phyloP scores from a whole-genome alignment of 2,329 filamentous ascomycete species.

The Tympanopsis confertula region DNA sequence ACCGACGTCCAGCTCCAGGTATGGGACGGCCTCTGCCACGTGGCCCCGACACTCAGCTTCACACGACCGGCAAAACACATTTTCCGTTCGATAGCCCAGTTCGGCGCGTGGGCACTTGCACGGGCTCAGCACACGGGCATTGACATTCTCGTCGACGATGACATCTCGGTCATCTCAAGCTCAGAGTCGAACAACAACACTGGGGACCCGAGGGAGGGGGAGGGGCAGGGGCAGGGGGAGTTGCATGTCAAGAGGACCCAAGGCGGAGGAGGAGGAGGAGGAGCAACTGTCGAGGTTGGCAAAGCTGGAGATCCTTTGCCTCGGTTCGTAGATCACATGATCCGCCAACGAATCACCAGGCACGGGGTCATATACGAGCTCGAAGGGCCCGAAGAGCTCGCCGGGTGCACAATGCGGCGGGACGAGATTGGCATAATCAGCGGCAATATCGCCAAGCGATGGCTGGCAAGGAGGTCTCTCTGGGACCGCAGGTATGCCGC shows the following conservation, averaged over 20 bases:
- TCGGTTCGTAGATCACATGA: slow-evolving; percentile 74
- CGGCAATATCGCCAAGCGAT: slow-evolving; percentile 66
- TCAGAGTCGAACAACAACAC: slow-evolving; percentile 32
- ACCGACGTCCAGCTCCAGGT: slow-evolving; percentile 91
- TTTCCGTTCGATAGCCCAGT: slow-evolving; percentile 86
- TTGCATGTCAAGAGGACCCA: background rate
- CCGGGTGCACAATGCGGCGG: slow-evolving; percentile 48
- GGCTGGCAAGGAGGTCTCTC: slow-evolving; percentile 61
- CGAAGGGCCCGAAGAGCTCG: slow-evolving; percentile 48
- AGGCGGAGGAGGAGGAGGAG: slow-evolving; percentile 8
- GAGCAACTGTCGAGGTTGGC: slow-evolving; percentile 42
- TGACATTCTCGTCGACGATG: slow-evolving; percentile 72
- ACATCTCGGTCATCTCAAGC: slow-evolving; percentile 61
- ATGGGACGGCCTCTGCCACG: slow-evolving; percentile 92
- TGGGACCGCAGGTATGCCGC: slow-evolving; percentile 66
- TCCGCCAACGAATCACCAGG: slow-evolving; percentile 73
- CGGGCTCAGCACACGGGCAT: slow-evolving; percentile 70
- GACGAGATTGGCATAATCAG: slow-evolving; percentile 71
- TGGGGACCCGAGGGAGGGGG: slow-evolving; percentile 4
- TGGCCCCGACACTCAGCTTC: slow-evolving; percentile 84
- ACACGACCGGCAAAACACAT: slow-evolving; percentile 93
- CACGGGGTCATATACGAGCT: slow-evolving; percentile 66
- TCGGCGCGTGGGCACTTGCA: slow-evolving; percentile 82
- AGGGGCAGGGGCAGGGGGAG: background rate
- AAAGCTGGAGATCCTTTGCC: slow-evolving; percentile 77